Evolutionary conservation across 371 early-diverging fungal genomes (phyloP), one percentile per base, ranked within the genome.

Genomic region (Cokeromyces recurvatus): DNA sequence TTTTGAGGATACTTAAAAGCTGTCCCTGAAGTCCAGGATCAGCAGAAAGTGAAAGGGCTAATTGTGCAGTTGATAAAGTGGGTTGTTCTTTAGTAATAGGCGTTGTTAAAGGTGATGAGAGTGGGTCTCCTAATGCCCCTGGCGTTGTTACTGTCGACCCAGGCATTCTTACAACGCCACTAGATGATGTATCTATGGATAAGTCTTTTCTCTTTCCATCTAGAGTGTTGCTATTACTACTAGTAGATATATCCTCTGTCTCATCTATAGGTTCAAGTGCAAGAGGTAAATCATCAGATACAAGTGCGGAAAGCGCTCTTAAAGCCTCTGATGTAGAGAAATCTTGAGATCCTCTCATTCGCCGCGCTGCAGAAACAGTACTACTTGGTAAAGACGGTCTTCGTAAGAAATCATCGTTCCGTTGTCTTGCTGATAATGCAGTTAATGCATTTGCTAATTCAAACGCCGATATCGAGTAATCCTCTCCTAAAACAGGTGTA

Each of bases 381-480:
- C 56, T 68, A 22, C 69, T 68, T 4, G 69, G 69, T 40, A 68
- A 46, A 9, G 69, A 68, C 3, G 61, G 65, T 11, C 69, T 46
- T 36, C 66, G 53, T 22, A 49, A 24, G 27, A 60, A 37, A n/a
- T 55, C 50, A 19, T 59, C 47, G 2, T 41, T 19, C 7, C 32
- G 15, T 22, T 38, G 34, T 11, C 36, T 39, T 12, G 49, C 46
- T 11, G 59, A 50, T 2, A 51, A 23, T 8, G 48, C 37, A 32
- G 34, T 51, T 15, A 60, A 39, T 10, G 61, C 61, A 27, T 48
- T 39, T 1, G 56, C 44, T 20, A 60, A 32, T 24, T 60, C 61
- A 51, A 55, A 55, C 16, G 55, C 43, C 3, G 60, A 59, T 21
- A 59, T n/a, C 36, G n/a, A n/a, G n/a, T n/a, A n/a, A n/a, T n/a